phyloP scores from a whole-genome alignment of 1,284 basidiomycete species.

The Phellopilus nigrolimitatus region DNA sequence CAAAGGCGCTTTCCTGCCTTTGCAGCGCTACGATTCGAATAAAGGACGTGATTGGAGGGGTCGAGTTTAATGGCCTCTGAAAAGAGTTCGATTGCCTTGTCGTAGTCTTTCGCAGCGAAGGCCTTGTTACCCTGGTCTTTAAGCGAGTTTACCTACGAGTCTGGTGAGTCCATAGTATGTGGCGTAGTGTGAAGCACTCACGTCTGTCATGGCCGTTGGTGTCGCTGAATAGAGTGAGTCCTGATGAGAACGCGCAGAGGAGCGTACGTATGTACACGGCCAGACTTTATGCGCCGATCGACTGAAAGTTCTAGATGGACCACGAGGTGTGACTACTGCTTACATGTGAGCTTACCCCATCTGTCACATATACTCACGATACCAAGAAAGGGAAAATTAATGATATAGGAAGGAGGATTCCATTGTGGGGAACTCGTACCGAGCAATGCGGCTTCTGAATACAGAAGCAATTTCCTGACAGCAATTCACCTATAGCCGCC shows the following conservation, averaged over 20 bases:
- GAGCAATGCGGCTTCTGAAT: no score
- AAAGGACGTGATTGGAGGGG: conserved; percentile 82
- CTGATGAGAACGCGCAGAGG: not conserved
- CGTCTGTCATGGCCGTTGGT: conserved; percentile 18
- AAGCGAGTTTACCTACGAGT: conserved; percentile 40
- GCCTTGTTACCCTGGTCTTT: conserved; percentile 97
- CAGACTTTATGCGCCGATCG: not conserved
- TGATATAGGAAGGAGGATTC: no score
- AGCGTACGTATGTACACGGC: not conserved
- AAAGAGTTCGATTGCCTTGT: conserved; percentile 85
- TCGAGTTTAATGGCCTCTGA: conserved; percentile 85
- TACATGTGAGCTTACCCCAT: not conserved
- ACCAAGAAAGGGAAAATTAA: no score
- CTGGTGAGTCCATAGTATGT: not conserved
- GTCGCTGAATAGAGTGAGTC: not conserved
- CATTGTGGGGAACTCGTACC: no score
- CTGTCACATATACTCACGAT: no score
- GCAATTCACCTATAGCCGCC: no score
- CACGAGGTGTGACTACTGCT: no score
- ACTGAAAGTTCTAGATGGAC: conserved; percentile 10
- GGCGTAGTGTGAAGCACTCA: not conserved
- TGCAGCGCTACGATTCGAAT: conserved; percentile 90
- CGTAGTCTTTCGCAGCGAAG: conserved; percentile 90
- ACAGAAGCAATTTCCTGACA: no score
- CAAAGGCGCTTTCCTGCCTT: conserved; percentile 82